A percentile compares a stretch with the other conserved stretches of the same genome.
phyloP scores from a whole-genome alignment of 78 protist species.

The Dictyostelium purpureum region DNA sequence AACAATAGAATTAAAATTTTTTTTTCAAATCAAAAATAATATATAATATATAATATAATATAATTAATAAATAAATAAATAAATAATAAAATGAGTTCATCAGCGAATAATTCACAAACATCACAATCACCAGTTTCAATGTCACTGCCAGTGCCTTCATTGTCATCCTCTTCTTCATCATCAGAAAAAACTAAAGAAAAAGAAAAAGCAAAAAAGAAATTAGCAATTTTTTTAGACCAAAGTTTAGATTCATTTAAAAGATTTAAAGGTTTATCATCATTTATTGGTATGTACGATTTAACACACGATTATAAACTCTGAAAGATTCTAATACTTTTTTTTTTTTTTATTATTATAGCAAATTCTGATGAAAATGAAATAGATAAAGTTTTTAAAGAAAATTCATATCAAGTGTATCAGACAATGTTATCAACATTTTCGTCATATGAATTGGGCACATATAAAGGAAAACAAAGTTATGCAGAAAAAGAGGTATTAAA shows the following conservation, averaged over 20 bases:
- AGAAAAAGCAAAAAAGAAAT: conserved; percentile 65
- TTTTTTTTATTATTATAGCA: background rate
- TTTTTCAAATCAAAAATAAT: too few relatives aligned
- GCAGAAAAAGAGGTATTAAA: conserved; percentile 56
- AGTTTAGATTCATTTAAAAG: conserved; percentile 34
- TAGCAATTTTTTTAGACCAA: conserved; percentile 47
- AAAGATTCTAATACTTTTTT: background rate
- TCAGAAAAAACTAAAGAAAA: conserved; percentile 38
- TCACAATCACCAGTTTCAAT: background rate
- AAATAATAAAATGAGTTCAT: conserved; percentile 1
- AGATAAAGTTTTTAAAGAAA: conserved; percentile 57
- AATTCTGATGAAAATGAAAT: conserved; percentile 64
- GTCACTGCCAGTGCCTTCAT: background rate
- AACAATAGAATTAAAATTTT: background rate
- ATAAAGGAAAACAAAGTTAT: conserved; percentile 56
- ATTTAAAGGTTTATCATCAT: conserved; percentile 58
- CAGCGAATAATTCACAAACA: background rate
- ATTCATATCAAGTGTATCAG: conserved; percentile 56
- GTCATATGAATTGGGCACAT: conserved; percentile 44
- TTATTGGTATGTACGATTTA: conserved; percentile 6
- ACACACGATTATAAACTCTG: background rate
- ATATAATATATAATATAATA: background rate
- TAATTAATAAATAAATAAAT: background rate
- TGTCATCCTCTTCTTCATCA: background rate
- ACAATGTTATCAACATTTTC: conserved; percentile 60